Base-by-base conservation (phyloP, 805 yeast genomes). In the Yamadazyma nakazawae region DNA sequence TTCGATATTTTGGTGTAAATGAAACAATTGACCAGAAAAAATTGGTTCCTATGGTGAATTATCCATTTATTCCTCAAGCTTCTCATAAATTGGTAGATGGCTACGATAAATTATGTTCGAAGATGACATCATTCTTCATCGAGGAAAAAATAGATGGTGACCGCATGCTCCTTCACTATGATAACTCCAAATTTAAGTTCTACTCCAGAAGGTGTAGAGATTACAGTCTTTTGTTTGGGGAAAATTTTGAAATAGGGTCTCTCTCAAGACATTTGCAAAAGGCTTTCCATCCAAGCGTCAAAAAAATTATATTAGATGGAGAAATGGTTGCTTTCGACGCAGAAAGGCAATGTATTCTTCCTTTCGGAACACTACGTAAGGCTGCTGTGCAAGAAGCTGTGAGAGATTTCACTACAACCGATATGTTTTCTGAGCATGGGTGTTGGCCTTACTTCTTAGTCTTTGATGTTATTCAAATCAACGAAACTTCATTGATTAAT, bases 131-230 rank as follows among this genome's bases (percentile, higher is more conserved):
- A 37, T 88, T 89, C 56, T 76, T 74, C 43, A 80, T 92, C 9
- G 98, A 92, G 58, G 97, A 92, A 61, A 92, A 92, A 60, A 76
- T 90, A 67, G 97, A 92, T 63, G 99, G 98, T 2, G 97, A 92
- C 62, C 68, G 99, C 54, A 81, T 88, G 55, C 83, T 88, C 45
- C 54, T 90, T 39, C 99, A 92, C 61, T 79, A 81, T 67, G 62
- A 70, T 37, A 66, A 66, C 42, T 57, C 52, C 2, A 55, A 54
- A 5, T 78, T 77, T 59, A 70, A 69, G 50, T 84, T 74, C 58
- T 83, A 63, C 58, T 81, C 88, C 43, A 73, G 96, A 54, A 76
- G 81, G 40, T 85, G 86, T 8, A 80, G 80, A 43, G 96, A 90
- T 55, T 88, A 81, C 57, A 80, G 95, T 0, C 63, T 75, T 45